Conservation (phyloP, 106 monocot species). For the Hemerocallis citrina region DNA sequence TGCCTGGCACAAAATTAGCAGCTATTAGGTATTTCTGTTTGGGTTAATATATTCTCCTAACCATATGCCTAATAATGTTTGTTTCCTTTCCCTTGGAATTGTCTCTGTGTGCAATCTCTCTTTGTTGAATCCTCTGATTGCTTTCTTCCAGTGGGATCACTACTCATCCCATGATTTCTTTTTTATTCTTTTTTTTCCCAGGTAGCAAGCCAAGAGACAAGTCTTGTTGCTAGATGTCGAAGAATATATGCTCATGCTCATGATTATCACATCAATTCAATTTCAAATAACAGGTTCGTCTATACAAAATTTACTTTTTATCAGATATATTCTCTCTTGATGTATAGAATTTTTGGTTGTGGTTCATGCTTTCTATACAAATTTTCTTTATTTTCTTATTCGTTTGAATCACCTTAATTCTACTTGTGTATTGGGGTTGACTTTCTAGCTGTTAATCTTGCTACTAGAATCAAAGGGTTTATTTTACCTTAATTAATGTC, state of each 20-base stretch:
- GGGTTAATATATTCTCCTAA: background rate
- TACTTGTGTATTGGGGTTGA: too few relatives aligned
- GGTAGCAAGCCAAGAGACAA: conserved; percentile 58
- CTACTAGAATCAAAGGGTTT: too few relatives aligned
- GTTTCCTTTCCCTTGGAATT: background rate
- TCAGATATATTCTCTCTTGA: background rate
- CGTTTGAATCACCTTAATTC: too few relatives aligned
- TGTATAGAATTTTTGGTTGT: too few relatives aligned
- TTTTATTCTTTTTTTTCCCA: conserved; percentile 11
- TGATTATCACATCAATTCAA: conserved; percentile 85
- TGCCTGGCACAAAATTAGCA: too few relatives aligned
- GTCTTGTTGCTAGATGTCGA: conserved; percentile 54
- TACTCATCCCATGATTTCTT: conserved; percentile 2
- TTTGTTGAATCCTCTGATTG: background rate
- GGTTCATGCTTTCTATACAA: too few relatives aligned
- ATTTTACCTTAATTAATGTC: too few relatives aligned
- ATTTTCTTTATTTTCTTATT: too few relatives aligned
- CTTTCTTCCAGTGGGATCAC: background rate
- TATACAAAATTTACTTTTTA: background rate
- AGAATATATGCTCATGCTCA: conserved; percentile 80
- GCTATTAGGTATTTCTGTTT: too few relatives aligned
- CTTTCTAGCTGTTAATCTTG: too few relatives aligned
- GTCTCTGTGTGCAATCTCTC: background rate
- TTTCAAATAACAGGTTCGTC: conserved; percentile 71
- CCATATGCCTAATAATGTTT: background rate